These are phyloP conservation scores for Hawksworthiomyces lignivorus DNA, from an alignment of 2,329 filamentous ascomycete genomes.

Conservation along the genomic window DNA sequence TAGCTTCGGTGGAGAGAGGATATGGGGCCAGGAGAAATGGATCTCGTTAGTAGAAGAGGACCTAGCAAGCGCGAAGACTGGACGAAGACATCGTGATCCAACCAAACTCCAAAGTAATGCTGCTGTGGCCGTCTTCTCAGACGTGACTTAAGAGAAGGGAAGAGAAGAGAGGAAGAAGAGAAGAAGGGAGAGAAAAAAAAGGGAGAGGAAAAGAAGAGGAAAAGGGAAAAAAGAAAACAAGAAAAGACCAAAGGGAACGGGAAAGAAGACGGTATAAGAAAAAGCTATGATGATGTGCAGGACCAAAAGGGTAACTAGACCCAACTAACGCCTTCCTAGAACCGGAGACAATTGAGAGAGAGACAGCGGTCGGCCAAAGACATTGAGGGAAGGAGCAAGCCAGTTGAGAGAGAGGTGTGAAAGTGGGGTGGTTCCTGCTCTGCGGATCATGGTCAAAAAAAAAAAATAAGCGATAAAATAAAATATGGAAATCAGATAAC, in stretches of 20 bases:
- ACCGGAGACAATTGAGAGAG: no score
- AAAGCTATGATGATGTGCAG: background rate
- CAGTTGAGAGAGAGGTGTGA: background rate
- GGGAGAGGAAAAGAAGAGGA: background rate
- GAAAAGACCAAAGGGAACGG: background rate
- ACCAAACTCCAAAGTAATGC: no score
- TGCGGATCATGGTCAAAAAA: slow-evolving; percentile 1
- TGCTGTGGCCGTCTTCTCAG: no score
- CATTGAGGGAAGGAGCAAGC: background rate
- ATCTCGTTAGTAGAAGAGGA: no score
- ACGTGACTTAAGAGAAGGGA: background rate
- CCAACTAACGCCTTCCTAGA: no score
- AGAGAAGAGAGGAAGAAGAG: background rate
- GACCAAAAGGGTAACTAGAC: slow-evolving; percentile 5
- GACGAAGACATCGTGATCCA: no score
- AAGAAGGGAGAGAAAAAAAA: background rate
- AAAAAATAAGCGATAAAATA: background rate
- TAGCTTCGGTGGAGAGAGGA: no score
- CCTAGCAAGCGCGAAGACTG: no score
- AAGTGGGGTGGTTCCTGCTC: slow-evolving; percentile 1
- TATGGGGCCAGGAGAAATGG: no score
- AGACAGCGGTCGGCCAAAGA: background rate
- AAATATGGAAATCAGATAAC: no score
- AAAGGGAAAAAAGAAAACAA: background rate
- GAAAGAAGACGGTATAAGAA: slow-evolving; percentile 1